Base-by-base conservation (phyloP, 2,329 filamentous ascomycete genomes). In the Epichloe scottii region DNA sequence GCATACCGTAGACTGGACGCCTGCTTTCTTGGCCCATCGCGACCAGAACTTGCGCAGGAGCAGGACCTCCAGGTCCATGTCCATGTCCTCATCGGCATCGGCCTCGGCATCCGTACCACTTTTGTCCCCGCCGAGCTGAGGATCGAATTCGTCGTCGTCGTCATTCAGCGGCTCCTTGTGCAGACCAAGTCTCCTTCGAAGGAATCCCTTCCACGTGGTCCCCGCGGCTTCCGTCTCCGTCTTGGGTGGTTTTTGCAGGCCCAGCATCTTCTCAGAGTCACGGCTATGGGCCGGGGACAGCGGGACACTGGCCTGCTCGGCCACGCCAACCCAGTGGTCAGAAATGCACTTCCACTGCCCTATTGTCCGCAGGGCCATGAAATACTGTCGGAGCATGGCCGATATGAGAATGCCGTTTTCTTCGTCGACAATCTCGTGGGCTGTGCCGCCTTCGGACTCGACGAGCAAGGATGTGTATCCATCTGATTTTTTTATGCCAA, bases 351-450 rank as follows among this genome's bases (percentile, higher is more conserved):
- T 81, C 89, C 89, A 95, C 59, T 81, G 80, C 17, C 88, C 87
- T 26, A 95, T 70, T 1, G 90, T 84, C 51, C 87, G 87, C 42
- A 95, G 74, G 6, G 83, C 86, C 77, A 95, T 85, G 67, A 95
- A 95, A 67, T 95, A 95, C 63, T 95, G 89, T 12, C 89, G 81
- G 19, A 96, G 74, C 64, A 96, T 83, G 62, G 86, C 87, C 46
- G 85, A 89, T 59, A 95, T 87, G 51, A 95, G 74, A 15, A 94
- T 82, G 3, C 89, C 90, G 58, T 87, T 90, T 63, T 96, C 89
- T 61, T 95, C 89, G 33, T 81, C 82, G 5, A 95, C 83, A 15
- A 95, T 70, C 62, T 90, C 87, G 58, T 89, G 82, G 1, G 84
- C 85, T 3, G 77, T 69, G 15, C 89, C 89, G 26, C 89, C 89